Evolutionary conservation across 257 asterid species (phyloP), one percentile per base, ranked within the genome.

Genomic region (Agastache rugosa): DNA sequence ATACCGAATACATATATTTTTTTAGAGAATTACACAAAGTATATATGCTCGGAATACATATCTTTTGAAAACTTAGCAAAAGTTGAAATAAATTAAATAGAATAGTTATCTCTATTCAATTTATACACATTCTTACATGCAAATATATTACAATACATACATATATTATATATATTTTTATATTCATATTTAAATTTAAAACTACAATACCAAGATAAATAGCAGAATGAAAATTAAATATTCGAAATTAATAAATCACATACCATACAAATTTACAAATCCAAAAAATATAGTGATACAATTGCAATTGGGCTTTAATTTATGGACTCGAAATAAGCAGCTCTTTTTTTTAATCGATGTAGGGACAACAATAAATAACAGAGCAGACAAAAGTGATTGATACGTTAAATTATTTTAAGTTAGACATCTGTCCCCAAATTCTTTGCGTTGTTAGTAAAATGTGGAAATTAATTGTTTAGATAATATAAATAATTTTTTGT

Each of bases 371-470:
- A 34, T n/a, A 12, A 64, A 69, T 11, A 68, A 11, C 14, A 11
- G 16, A n/a, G 56, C 14, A 0, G 39, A 12, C 42, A 68, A 1
- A 39, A 55, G 48, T 15, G 67, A 71, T 71, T 55, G 75, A 53
- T 55, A 4, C 9, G 11, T 63, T 11, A 41, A 39, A 47, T 39
- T 71, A 41, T 23, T 71, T 15, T 29, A 60, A 72, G 48, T 16
- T 59, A 25, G 65, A 63, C 58, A 63, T 61, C 15, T 65, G 65
- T 63, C 72, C 42, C 34, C 48, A 5, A 50, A 16, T n/a, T 34
- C 8, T 29, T 73, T 48, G 20, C 41, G 23, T 61, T 27, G 48
- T 16, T 45, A 44, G 22, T 45, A 39, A 72, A 25, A 25, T 60
- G 27, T 31, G 12, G 23, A 37, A 48, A 8, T 16, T 71, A 6